Evolutionary conservation across 768 basidiomycete species (phyloP).

Genomic region (Termitomyces sp.): DNA sequence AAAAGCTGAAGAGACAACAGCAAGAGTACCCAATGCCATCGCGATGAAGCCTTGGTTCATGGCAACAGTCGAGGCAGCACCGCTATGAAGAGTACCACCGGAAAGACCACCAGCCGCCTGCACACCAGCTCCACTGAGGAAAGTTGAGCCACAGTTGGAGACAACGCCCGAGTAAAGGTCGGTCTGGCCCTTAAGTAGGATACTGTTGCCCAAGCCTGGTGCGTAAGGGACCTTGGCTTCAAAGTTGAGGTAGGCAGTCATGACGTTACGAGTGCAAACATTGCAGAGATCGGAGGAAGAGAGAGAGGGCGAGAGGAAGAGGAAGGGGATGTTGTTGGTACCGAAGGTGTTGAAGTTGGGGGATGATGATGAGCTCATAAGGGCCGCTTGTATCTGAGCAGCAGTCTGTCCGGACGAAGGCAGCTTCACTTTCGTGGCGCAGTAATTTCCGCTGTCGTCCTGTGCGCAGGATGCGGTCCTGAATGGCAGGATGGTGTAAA

Average conservation of each 20-base stretch:
- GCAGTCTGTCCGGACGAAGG: conserved; percentile 21
- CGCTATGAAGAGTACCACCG: conserved; percentile 24
- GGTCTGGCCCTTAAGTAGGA: conserved; percentile 61
- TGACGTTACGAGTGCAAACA: conserved; percentile 71
- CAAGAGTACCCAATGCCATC: conserved; percentile 12
- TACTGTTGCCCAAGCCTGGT: conserved; percentile 61
- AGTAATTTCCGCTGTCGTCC: conserved; percentile 66
- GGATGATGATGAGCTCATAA: conserved; percentile 27
- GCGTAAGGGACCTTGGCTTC: conserved; percentile 71
- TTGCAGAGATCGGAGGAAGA: conserved; percentile 62
- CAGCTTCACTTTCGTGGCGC: conserved; percentile 46
- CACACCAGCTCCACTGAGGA: conserved; percentile 57
- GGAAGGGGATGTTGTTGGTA: conserved; percentile 69
- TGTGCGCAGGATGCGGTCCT: conserved; percentile 68
- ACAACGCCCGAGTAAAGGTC: conserved; percentile 60
- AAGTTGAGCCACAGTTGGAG: conserved; percentile 62
- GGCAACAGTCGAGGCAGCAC: conserved; percentile 19
- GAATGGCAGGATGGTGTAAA: conserved; percentile 71
- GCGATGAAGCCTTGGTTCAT: conserved; percentile 19
- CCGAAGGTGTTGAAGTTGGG: conserved; percentile 55
- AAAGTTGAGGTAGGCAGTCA: conserved; percentile 74
- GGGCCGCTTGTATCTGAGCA: conserved; percentile 23
- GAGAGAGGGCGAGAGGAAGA: conserved; percentile 60
- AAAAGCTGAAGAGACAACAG: conserved; percentile 13
- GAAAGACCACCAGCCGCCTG: conserved; percentile 64